These are phyloP conservation scores for Tetrastigma voinierianum DNA, from an alignment of 164 flowering plant genomes.

Conservation along the genomic window DNA sequence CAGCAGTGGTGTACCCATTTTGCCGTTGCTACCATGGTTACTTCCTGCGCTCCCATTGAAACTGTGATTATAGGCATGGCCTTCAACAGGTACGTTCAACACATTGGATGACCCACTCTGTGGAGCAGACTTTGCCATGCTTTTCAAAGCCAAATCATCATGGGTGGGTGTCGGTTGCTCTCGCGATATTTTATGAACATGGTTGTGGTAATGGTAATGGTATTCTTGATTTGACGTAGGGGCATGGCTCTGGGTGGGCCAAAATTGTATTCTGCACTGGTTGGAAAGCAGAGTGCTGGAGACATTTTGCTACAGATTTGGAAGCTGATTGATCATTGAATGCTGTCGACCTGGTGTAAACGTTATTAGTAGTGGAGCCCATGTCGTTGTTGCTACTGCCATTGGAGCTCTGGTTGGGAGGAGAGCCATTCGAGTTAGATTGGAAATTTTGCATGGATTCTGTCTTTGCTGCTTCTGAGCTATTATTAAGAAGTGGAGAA, in stretches of 20 bases:
- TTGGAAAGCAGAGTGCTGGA: constrained; percentile 15
- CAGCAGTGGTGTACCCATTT: constrained; percentile 21
- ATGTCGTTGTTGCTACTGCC: constrained; percentile 27
- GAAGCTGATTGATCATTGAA: constrained; percentile 11
- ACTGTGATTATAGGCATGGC: constrained; percentile 23
- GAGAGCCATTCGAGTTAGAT: constrained; percentile 11
- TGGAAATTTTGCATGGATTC: constrained; percentile 14
- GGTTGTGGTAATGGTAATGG: constrained; percentile 31
- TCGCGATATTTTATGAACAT: constrained; percentile 17
- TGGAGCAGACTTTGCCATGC: constrained; percentile 3
- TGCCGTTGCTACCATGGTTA: constrained; percentile 37
- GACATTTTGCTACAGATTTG: constrained; percentile 3
- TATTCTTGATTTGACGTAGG: constrained; percentile 27
- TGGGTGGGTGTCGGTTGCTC: constrained; percentile 11
- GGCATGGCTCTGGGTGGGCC: constrained; percentile 10
- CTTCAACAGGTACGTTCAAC: constrained; percentile 9
- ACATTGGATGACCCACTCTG: constrained; percentile 28
- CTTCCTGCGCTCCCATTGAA: constrained; percentile 39
- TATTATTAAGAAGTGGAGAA: constrained; percentile 26
- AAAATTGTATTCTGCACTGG: constrained; percentile 13
- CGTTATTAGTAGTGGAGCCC: constrained; percentile 21
- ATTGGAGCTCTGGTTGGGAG: constrained; percentile 18
- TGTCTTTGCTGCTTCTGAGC: constrained; percentile 24
- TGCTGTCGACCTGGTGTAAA: constrained; percentile 8
- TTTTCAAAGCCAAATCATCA: constrained; percentile 19